phyloP scores from a whole-genome alignment of 1,284 basidiomycete species.

The Stereum hirsutum region DNA sequence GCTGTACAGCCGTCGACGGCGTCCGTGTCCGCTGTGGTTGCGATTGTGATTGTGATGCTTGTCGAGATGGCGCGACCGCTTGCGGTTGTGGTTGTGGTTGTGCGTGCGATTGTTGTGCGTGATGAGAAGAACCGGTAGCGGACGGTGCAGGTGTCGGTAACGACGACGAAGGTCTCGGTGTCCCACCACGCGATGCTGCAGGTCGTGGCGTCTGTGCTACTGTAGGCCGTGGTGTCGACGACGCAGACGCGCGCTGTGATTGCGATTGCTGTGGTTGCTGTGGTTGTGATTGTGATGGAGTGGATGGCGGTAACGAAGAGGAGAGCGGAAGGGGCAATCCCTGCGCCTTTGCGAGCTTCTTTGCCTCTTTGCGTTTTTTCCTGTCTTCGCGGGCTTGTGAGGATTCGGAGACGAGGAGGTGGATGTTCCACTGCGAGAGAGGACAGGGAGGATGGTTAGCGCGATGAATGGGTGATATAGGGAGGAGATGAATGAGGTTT shows the following conservation, averaged over 20 bases:
- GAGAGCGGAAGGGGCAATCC: constrained; percentile 25
- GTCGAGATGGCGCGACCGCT: constrained; percentile 1
- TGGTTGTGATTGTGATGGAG: constrained; percentile 19
- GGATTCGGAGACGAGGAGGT: constrained; percentile 53
- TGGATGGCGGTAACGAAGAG: constrained; percentile 18
- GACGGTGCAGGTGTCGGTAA: not conserved
- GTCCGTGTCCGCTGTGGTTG: not conserved
- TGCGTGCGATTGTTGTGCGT: not conserved
- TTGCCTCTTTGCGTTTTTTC: constrained; percentile 72
- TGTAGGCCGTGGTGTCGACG: not conserved
- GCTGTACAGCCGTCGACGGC: not conserved
- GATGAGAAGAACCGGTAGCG: constrained; percentile 1
- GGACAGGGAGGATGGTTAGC: constrained; percentile 4
- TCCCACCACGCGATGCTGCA: too few relatives aligned
- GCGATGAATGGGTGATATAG: too few relatives aligned
- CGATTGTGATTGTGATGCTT: not conserved
- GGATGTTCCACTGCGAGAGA: constrained; percentile 57
- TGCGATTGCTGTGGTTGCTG: constrained; percentile 11
- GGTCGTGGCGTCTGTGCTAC: not conserved
- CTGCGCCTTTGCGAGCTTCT: constrained; percentile 57
- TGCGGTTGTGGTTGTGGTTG: not conserved
- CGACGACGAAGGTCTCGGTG: not conserved
- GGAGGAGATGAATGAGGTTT: constrained; percentile 61
- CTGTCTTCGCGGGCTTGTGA: constrained; percentile 71
- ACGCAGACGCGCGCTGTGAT: constrained; percentile 8